phyloP scores from a whole-genome alignment of 257 asterid genomes.

The Solanum paucissectum region DNA sequence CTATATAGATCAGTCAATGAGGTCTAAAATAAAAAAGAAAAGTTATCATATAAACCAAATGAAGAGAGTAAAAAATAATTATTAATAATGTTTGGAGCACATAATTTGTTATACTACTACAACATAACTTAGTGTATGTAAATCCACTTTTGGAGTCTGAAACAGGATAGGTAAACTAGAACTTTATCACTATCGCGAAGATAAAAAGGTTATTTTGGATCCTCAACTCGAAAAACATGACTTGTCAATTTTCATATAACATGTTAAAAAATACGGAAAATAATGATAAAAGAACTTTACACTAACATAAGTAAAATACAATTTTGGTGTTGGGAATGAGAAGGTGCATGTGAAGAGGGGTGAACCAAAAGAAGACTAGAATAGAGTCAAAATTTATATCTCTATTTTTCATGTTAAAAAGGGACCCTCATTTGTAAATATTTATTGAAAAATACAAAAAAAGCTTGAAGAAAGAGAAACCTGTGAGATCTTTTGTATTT shows the following conservation, averaged over 20 bases:
- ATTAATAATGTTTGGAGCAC: not conserved
- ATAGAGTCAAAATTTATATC: not conserved
- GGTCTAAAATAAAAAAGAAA: not conserved
- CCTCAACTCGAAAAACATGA: not conserved
- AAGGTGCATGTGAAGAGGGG: not conserved
- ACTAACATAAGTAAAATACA: not conserved
- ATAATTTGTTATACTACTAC: not conserved
- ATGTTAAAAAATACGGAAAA: not conserved
- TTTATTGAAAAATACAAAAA: not conserved
- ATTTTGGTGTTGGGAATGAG: not conserved
- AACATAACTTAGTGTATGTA: not conserved
- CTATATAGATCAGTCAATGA: not conserved
- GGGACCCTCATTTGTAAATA: not conserved
- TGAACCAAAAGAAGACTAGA: not conserved
- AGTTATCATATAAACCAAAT: not conserved
- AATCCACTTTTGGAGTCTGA: not conserved
- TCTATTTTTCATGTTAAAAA: not conserved
- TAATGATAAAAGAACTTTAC: not conserved
- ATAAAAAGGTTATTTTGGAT: rapidly evolving
- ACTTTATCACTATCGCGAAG: not conserved
- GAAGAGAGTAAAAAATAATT: not conserved
- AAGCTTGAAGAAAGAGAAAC: not conserved
- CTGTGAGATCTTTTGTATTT: not conserved
- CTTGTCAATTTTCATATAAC: not conserved
- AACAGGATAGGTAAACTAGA: too few species aligned